Conservation (phyloP, 2,329 filamentous ascomycete species). For the Cercospora brassicicola region DNA sequence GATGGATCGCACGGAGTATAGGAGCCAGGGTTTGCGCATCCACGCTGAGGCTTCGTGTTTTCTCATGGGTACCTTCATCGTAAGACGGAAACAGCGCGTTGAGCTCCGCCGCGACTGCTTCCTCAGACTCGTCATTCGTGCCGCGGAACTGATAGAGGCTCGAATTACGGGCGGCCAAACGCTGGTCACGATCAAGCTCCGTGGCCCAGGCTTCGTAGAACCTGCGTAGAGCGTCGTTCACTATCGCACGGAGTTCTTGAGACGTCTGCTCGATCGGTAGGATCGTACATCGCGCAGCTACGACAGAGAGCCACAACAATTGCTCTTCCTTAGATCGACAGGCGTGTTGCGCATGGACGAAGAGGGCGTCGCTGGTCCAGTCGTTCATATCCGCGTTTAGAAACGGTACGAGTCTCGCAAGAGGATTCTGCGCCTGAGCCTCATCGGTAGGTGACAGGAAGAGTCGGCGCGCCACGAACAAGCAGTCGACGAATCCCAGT, state of each 20-base stretch:
- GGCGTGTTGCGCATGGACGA: slow-evolving; percentile 22
- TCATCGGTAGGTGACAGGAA: slow-evolving; percentile 13
- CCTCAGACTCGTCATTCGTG: slow-evolving; percentile 72
- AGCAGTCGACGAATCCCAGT: slow-evolving; percentile 73
- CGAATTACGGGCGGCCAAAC: slow-evolving; percentile 68
- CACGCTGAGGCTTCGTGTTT: neutral
- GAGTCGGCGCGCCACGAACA: slow-evolving; percentile 47
- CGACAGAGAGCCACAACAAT: slow-evolving; percentile 28
- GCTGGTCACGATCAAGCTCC: slow-evolving; percentile 73
- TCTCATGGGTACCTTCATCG: slow-evolving; percentile 51
- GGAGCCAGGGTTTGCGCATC: slow-evolving; percentile 30
- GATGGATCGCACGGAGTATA: slow-evolving; percentile 28
- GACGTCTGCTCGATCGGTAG: slow-evolving; percentile 16
- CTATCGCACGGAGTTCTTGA: slow-evolving; percentile 41
- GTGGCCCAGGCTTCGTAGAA: slow-evolving; percentile 81
- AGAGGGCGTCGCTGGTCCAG: slow-evolving; percentile 30
- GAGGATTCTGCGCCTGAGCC: neutral
- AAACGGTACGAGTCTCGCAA: slow-evolving; percentile 30
- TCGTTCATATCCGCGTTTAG: slow-evolving; percentile 19
- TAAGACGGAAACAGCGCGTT: slow-evolving; percentile 79
- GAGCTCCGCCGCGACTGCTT: slow-evolving; percentile 71
- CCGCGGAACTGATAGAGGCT: slow-evolving; percentile 84
- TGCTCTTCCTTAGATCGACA: slow-evolving; percentile 26
- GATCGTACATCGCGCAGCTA: slow-evolving; percentile 25
- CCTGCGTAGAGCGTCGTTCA: slow-evolving; percentile 67